Base-by-base conservation (phyloP, 73 alveolate genomes). In the Stentor coeruleus region DNA sequence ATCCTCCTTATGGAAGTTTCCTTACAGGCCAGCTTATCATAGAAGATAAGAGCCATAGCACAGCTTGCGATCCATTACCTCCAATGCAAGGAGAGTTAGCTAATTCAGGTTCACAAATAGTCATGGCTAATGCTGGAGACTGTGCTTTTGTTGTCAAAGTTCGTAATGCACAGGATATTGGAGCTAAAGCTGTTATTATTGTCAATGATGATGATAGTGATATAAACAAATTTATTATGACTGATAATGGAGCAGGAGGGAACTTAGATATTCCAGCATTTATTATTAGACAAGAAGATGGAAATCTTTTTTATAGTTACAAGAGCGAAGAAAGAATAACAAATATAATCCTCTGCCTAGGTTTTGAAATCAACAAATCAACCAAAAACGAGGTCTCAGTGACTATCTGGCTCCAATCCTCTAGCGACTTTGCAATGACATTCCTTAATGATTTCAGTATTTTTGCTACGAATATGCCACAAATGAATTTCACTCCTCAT, bases 121-220 rank as follows among this genome's bases (percentile, higher is more conserved):
- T 91, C 76, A 20, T 91, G 35, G 79, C 76, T 38, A 83, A 85
- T 81, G 88, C 96, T 66, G 91, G 96, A 0, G 88, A 82, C 38
- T 92, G 97, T 41, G 81, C 92, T 38, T 92, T 90, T 74, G 87
- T 90, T 39, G 82, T 80, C n/a, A 84, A 92, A 87, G 97, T 90
- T 0, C 81, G 92, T 76, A 76, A 92, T 60, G 96, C 90, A 28
- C 93, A 92, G 87, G 82, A 37, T 60, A 86, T 84, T 3, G 96
- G 97, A 41, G 95, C 89, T 66, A 86, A 84, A 41, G 91, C 91
- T 90, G 80, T 92, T 72, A 26, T 92, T 20, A 84, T 92, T 28
- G 88, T 87, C 4, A 76, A 92, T 74, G 83, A 90, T 87, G 39
- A 59, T 49, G 74, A 49, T 6, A 91, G 84, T 55, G 82, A 86